Conservation (phyloP, 805 yeast genomes). For the Teunomyces tritomae region DNA sequence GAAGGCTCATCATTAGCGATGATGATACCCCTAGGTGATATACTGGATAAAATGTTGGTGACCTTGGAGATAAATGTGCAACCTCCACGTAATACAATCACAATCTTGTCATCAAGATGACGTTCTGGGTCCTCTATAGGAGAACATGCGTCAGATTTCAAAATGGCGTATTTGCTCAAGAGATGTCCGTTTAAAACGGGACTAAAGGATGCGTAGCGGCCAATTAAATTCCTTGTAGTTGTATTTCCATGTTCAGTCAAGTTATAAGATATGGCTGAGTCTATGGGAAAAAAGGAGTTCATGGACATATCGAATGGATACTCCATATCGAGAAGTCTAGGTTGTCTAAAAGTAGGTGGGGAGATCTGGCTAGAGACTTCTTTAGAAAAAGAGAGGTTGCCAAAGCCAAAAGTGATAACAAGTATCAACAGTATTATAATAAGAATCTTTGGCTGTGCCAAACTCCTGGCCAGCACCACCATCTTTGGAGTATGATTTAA, state of each 20-base stretch:
- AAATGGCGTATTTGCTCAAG: constrained; percentile 19
- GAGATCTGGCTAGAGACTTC: background rate
- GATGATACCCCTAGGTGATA: constrained; percentile 49
- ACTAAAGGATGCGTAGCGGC: constrained; percentile 43
- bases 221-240: constrained; percentile 18
- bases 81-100: constrained; percentile 25
- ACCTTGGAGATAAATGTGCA: constrained; percentile 53
- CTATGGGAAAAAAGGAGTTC: constrained; percentile 43
- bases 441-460: constrained; percentile 10
- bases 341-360: background rate
- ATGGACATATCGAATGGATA: constrained; percentile 34
- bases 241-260: constrained; percentile 14
- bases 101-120: constrained; percentile 21
- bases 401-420: constrained; percentile 6
- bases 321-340: constrained; percentile 16
- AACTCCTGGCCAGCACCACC: constrained; percentile 6
- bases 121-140: constrained; percentile 9
- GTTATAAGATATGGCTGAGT: constrained; percentile 32
- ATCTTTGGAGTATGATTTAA: background rate
- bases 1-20: constrained; percentile 53
- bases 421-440: constrained; percentile 10
- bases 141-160: background rate
- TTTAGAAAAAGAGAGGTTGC: background rate
- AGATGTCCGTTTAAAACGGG: constrained; percentile 27
- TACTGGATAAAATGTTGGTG: constrained; percentile 33